Base-by-base conservation (phyloP, 495 filamentous ascomycete genomes). In the Tuber borchii region DNA sequence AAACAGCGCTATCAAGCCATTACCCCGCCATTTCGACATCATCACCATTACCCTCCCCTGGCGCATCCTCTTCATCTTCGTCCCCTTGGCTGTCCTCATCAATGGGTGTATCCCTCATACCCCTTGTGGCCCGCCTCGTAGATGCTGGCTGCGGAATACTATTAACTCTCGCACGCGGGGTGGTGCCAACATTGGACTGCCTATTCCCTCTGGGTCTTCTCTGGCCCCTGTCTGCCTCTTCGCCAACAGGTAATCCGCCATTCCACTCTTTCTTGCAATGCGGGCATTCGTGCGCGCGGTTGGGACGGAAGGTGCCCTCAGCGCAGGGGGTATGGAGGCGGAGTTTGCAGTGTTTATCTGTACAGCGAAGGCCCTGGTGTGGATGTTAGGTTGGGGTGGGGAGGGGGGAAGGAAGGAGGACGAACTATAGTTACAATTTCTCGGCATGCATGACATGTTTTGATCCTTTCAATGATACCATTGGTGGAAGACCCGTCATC, bases 381-480 rank as follows among this genome's bases (percentile, higher is more conserved):
- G 19, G 17, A 51, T 44, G 31, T 61, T 26, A 72, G 40, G 40
- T 2, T 17, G 20, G 26, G n/a, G 65, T 8, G 22, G 17, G 8
- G 22, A 2, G 39, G 12, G 9, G 7, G 61, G 44, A 10, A 31
- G 48, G 12, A n/a, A n/a, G 44, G 16, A 43, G 34, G 70, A 26
- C 34, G 8, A 71, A 75, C 74, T 19, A 92, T 85, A 12, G 94
- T 98, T 74, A 97, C 88, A 74, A 98, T 92, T 83, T 97, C 94
- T 84, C 89, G 92, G 83, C 95, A 99, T 2, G 92, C 93, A 83
- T 90, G 88, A 84, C 95, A 99, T 75, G 90, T 89, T 88, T 95
- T 97, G 83, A 99, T 91, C 76, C 88, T 88, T 78, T 91, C 77
- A 19, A 81, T 77, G 22, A 71, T 51, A 26, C 77, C 79, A 68